Evolutionary conservation across 768 basidiomycete species (phyloP), one percentile per base, ranked within the genome.

Genomic region (Clavulina sp.): DNA sequence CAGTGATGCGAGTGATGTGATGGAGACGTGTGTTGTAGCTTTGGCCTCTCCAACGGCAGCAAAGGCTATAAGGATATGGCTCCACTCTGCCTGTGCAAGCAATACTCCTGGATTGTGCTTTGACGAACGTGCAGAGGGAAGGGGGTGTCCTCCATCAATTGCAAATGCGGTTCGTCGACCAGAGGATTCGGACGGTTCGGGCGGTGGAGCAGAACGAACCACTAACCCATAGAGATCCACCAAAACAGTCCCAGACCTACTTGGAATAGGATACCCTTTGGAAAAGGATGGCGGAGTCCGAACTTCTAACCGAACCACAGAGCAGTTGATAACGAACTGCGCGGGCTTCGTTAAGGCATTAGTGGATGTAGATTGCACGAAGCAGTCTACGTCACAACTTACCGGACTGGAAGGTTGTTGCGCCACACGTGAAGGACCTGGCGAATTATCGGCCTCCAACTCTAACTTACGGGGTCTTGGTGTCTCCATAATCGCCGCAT

Each of bases 211-310:
- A 57, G 49, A 59, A 41, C 4, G 30, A 18, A 24, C 48, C 49
- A 13, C 54, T 59, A 24, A 54, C 56, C 49, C 43, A 46, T 59
- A 62, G 16, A 60, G 43, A 36, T 61, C 62, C 5, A 63, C 54
- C 18, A 58, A 60, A 23, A 61, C 57, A 40, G 60, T 59, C 3
- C 63, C 63, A 3, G 62, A 62, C 40, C 62, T 34, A 9, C 60
- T 46, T 50, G 61, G 58, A 4, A 54, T 7, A 36, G 30, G 9
- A 7, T 26, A 5, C 9, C 40, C 23, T 9, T 13, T 6, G n/a
- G 16, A 19, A 19, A 16, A 23, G 34, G 40, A 46, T 6, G 23
- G 33, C 28, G 33, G 33, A n/a, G 50, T n/a, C 23, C 41, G 33
- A 6, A 32, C 21, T 19, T 52, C 52, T 7, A 53, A 7, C 21